phyloP scores from a whole-genome alignment of 2,329 filamentous ascomycete genomes.

The Ceratocystis harringtonii region DNA sequence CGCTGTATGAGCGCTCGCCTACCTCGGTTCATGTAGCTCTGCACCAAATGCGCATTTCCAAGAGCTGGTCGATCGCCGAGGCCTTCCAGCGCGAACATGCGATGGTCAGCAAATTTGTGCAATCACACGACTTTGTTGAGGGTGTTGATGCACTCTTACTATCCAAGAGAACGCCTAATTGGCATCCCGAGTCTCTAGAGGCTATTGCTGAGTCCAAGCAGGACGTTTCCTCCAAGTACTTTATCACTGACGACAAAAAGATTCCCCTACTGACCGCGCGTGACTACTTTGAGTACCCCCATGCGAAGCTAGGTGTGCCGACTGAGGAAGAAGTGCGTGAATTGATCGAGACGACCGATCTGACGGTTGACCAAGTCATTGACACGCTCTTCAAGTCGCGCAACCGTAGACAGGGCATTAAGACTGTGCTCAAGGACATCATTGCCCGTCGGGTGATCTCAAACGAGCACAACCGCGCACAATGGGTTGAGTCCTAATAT shows the following conservation, averaged over 20 bases:
- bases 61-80: conserved; percentile 64
- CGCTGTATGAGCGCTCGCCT: conserved; percentile 65
- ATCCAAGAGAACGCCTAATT: conserved; percentile 41
- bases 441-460: conserved; percentile 44
- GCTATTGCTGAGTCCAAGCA: conserved; percentile 37
- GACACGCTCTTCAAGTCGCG: conserved; percentile 44
- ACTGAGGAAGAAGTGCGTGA: conserved; percentile 46
- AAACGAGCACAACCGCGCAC: conserved; percentile 30
- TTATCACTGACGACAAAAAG: conserved; percentile 41
- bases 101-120: conserved; percentile 80
- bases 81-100: conserved; percentile 76
- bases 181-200: conserved; percentile 61
- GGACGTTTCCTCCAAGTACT: conserved; percentile 44
- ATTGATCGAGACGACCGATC: conserved; percentile 28
- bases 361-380: conserved; percentile 43
- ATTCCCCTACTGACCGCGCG: conserved; percentile 39
- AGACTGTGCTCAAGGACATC: conserved; percentile 53
- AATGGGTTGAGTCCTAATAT: conserved; percentile 23
- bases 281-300: conserved; percentile 61
- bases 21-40: conserved; percentile 75
- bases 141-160: conserved; percentile 43
- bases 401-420: conserved; percentile 53
- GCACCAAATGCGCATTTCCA: conserved; percentile 63
- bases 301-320: conserved; percentile 55
- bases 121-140: conserved; percentile 76